Evolutionary conservation across 2,329 filamentous ascomycete genomes (phyloP), one percentile per base, ranked within the genome.

Genomic region (Pyricularia sp.): DNA sequence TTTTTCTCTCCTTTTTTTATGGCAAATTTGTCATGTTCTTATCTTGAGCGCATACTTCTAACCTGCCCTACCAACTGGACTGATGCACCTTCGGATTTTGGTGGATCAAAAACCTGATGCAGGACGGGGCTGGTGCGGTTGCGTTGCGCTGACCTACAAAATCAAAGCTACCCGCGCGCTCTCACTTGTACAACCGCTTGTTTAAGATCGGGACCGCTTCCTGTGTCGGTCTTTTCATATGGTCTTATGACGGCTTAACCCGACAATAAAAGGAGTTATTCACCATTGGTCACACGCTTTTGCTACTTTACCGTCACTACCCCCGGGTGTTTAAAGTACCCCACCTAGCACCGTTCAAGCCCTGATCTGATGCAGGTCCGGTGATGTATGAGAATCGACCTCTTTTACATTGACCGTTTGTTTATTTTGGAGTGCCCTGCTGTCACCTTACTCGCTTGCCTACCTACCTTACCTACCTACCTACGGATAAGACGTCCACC

Each of bases 41-140:
- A 10, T n/a, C 5, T 50, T 2, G 7, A 50, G 17, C 42, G 42
- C 42, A 50, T n/a, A 50, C 20, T 7, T 50, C 42, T 50, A 50
- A 7, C 5, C n/a, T 17, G 20, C 20, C 42, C 20, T 50, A 50
- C 42, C 42, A n/a, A n/a, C 7, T n/a, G 17, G 17, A n/a, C 42
- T 50, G 20, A n/a, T 50, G 42, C 42, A 50, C 42, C 20, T n/a
- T 50, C 17, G 20, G 42, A 50, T 50, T 50, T 50, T n/a, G 42
- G 42, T 50, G 42, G 42, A 50, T 50, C 42, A 50, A 50, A 36
- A 50, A n/a, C 42, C 20, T 50, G 42, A 50, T n/a, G 42, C 42
- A 50, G 20, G n/a, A 50, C 20, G 20, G 42, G 42, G 42, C 42
- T n/a, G 33, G 74, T 79, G 42, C 20, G 42, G 42, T n/a, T 50